These are phyloP conservation scores for Xylaria flabelliformis DNA, from an alignment of 495 filamentous ascomycete genomes.

Conservation along the genomic window DNA sequence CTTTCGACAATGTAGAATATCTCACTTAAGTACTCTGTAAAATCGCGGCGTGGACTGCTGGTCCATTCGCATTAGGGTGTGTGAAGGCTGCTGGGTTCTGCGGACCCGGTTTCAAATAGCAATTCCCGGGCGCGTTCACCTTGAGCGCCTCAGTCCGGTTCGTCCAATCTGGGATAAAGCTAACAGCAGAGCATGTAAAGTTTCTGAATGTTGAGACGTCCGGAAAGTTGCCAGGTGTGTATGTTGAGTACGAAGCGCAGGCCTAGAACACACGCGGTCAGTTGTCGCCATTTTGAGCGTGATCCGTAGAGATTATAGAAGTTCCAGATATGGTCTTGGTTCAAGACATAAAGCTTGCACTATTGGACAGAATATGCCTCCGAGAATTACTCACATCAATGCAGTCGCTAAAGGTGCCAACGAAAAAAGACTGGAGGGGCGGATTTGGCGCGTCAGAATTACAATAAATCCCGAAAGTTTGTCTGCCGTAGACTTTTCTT, in stretches of 20 bases:
- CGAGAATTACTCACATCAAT: slow-evolving; percentile 43
- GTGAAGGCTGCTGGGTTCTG: slow-evolving; percentile 42
- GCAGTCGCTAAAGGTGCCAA: slow-evolving; percentile 49
- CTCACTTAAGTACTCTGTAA: background rate
- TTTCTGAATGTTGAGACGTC: slow-evolving; percentile 33
- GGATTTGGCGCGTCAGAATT: slow-evolving; percentile 42
- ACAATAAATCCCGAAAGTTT: slow-evolving; percentile 50
- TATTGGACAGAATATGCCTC: background rate
- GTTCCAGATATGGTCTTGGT: background rate
- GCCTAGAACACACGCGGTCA: slow-evolving; percentile 20
- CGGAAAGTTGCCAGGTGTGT: slow-evolving; percentile 39
- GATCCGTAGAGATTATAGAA: background rate
- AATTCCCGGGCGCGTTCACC: slow-evolving; percentile 49
- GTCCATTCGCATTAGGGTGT: slow-evolving; percentile 34
- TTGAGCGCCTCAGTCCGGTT: slow-evolving; percentile 38
- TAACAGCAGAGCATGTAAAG: slow-evolving; percentile 49
- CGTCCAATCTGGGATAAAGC: slow-evolving; percentile 53
- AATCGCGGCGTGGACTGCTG: slow-evolving; percentile 38
- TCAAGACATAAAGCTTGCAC: background rate
- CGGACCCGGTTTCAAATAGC: slow-evolving; percentile 53
- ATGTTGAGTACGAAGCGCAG: slow-evolving; percentile 50
- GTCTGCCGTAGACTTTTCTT: slow-evolving; percentile 42
- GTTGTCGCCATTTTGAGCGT: background rate
- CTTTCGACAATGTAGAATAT: background rate
- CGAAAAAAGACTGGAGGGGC: slow-evolving; percentile 47